phyloP scores from a whole-genome alignment of 805 yeast species.

The Metschnikowia dekortorum region DNA sequence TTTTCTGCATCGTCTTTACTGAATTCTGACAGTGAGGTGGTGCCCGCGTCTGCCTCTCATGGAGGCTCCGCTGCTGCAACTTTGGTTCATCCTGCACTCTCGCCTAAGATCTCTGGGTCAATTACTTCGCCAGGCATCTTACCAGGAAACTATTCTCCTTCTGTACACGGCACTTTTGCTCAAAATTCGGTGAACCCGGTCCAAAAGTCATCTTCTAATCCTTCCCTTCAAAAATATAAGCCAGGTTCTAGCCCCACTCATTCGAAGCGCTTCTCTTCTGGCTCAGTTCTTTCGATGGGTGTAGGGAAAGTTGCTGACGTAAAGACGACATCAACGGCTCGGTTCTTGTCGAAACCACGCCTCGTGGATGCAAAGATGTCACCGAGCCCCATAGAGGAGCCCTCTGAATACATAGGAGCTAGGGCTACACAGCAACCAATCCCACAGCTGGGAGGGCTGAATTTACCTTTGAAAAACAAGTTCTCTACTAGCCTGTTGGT shows the following conservation, averaged over 20 bases:
- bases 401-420: not conserved
- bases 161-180: slow-evolving; percentile 2
- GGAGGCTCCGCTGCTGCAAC: not conserved
- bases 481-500: slow-evolving; percentile 11
- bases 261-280: slow-evolving; percentile 35
- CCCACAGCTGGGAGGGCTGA: not conserved
- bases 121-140: not conserved
- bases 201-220: slow-evolving; percentile 1
- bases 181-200: not conserved
- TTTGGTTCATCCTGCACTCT: not conserved
- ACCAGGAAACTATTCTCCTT: not conserved
- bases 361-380: slow-evolving; percentile 12
- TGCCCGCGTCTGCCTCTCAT: slow-evolving; percentile 4
- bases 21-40: slow-evolving; percentile 11
- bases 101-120: not conserved
- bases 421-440: slow-evolving; percentile 5
- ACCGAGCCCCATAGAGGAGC: slow-evolving; percentile 7
- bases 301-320: slow-evolving; percentile 35
- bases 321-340: slow-evolving; percentile 4
- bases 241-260: slow-evolving; percentile 16
- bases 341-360: slow-evolving; percentile 13
- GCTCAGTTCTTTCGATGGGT: slow-evolving; percentile 37
- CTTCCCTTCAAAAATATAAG: slow-evolving; percentile 4
- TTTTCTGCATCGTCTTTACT: slow-evolving; percentile 11
- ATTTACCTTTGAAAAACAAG: slow-evolving; percentile 6